Base-by-base conservation (phyloP, 2,329 filamentous ascomycete species). In the Penicillium sp. region DNA sequence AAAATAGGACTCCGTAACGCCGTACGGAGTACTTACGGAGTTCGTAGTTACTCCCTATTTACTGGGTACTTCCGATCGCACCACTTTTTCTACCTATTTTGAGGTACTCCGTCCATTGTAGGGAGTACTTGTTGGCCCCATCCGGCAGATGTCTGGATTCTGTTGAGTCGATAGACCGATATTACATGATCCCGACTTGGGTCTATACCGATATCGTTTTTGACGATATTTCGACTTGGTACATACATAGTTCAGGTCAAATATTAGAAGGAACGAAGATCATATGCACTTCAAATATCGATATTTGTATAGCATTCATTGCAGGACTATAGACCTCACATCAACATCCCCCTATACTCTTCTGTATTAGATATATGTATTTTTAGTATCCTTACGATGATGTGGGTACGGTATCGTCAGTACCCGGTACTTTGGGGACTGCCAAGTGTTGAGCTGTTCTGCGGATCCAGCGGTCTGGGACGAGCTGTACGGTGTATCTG, bases 401-500 rank as follows among this genome's bases (percentile, higher is more conserved):
- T 10, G 44, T 41, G 34, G 38, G 37, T 37, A 45, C 51, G 34
- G 53, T 57, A 53, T 54, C 49, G 47, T 22, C 43, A 45, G 52
- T 59, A 60, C 55, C 56, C 55, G 48, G 58, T 60, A 60, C 49
- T 59, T 60, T 58, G 51, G 52, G 57, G 57, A 54, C 46, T 53
- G 54, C 51, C 43, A 52, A 54, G 49, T 57, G 55, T 57, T 56
- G 53, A 54, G 53, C 49, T 57, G 39, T 41, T 39, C 22, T 34
- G 43, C 42, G 41, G 34, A 38, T 44, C 26, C 41, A 26, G 45
- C 45, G 32, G 43, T 50, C 49, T 50, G 54, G 53, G 54, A 61
- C 53, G 55, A 60, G 57, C 54, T 58, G 54, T 60, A 61, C 59
- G 56, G 55, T 59, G 58, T 61, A 61, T 51, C 57, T 61, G 56